phyloP scores from a whole-genome alignment of 2,329 filamentous ascomycete species.

The Emericellopsis cladophorae region DNA sequence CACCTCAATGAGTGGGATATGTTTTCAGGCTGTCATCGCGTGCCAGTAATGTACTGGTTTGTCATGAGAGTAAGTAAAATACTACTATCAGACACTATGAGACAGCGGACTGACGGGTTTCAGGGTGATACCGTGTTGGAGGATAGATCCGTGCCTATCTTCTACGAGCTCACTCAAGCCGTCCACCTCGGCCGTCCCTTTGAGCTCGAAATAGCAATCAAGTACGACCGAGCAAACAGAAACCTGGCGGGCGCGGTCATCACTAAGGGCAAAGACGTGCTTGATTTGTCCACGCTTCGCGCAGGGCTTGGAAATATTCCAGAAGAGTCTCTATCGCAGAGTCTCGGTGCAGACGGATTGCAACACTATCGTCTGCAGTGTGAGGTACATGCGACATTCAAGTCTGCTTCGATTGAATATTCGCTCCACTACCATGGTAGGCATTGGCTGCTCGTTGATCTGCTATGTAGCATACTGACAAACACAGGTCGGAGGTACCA shows the following conservation, averaged over 20 bases:
- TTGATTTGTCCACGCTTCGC: slow-evolving; percentile 20
- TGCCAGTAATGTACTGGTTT: slow-evolving; percentile 30
- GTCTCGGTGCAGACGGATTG: slow-evolving; percentile 20
- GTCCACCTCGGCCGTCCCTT: no score
- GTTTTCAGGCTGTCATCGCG: slow-evolving; percentile 21
- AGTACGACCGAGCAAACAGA: neutral
- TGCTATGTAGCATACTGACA: slow-evolving; percentile 7
- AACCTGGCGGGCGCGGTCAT: neutral
- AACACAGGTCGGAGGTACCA: slow-evolving; percentile 22
- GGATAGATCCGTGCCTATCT: slow-evolving; percentile 15
- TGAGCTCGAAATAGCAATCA: no score
- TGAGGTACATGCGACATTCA: slow-evolving; percentile 26
- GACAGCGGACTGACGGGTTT: neutral
- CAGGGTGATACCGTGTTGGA: neutral
- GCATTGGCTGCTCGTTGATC: slow-evolving; percentile 2
- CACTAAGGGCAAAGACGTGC: slow-evolving; percentile 19
- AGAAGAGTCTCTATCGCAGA: slow-evolving; percentile 17
- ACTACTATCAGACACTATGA: neutral
- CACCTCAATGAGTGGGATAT: slow-evolving; percentile 21
- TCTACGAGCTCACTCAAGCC: neutral
- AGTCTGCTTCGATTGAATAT: slow-evolving; percentile 27
- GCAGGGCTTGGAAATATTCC: slow-evolving; percentile 28
- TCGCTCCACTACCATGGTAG: slow-evolving; percentile 28
- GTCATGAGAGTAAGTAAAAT: slow-evolving; percentile 19
- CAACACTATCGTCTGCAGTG: slow-evolving; percentile 25